phyloP scores from a whole-genome alignment of 225 moss, liverwort and hornwort genomes.

The Physcomitrellopsis africana region DNA sequence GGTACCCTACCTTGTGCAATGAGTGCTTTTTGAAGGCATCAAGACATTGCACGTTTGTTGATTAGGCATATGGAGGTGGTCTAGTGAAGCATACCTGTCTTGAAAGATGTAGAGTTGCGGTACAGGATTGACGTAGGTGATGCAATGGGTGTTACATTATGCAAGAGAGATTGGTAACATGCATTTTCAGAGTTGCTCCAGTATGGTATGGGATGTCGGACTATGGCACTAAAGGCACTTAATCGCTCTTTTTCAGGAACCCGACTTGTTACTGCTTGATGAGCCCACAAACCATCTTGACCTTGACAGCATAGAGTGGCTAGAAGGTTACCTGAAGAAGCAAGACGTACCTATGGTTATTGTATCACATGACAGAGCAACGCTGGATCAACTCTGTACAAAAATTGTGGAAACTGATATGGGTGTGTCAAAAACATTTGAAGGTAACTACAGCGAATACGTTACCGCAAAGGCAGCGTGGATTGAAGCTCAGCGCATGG shows the following conservation, averaged over 20 bases:
- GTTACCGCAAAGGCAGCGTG: slow-evolving; percentile 68
- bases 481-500: slow-evolving; percentile 72
- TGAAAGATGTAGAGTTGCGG: background rate
- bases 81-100: slow-evolving; percentile 4
- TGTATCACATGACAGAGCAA: slow-evolving; percentile 84
- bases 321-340: slow-evolving; percentile 71
- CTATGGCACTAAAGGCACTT: slow-evolving; percentile 6
- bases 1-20: slow-evolving; percentile 20
- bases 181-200: slow-evolving; percentile 4
- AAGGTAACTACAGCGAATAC: slow-evolving; percentile 81
- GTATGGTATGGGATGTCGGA: background rate
- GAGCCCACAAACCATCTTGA: slow-evolving; percentile 89
- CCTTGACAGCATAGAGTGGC: slow-evolving; percentile 86
- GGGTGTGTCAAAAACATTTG: slow-evolving; percentile 77
- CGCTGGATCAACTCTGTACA: slow-evolving; percentile 81
- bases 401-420: slow-evolving; percentile 87
- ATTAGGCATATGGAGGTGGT: background rate
- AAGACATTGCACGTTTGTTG: background rate
- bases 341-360: slow-evolving; percentile 88
- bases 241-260: slow-evolving; percentile 49
- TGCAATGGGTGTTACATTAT: background rate
- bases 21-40: background rate
- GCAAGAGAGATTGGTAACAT: background rate
- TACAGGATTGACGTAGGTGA: slow-evolving; percentile 9
- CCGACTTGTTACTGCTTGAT: slow-evolving; percentile 76